Evolutionary conservation across 1,284 basidiomycete genomes (phyloP).

Genomic region (Coniferiporia weirii): DNA sequence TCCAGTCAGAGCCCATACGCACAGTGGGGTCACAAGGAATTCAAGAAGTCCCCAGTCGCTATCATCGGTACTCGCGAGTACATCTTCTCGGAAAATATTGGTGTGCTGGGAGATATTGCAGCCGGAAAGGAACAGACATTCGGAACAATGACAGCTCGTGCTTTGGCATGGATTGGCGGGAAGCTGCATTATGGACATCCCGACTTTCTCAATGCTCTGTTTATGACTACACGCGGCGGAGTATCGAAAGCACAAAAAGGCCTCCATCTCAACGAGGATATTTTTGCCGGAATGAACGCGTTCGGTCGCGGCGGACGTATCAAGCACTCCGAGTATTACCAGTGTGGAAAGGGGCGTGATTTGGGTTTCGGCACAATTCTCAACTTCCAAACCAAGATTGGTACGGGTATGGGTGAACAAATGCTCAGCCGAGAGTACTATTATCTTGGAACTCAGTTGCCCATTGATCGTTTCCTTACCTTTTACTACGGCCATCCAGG

Average conservation of each 20-base stretch:
- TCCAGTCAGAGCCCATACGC: constrained; percentile 95
- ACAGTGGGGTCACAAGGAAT: constrained; percentile 89
- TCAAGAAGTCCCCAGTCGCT: constrained; percentile 87
- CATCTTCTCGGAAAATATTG: constrained; percentile 99
- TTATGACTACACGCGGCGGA: constrained; percentile 98
- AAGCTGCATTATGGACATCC: constrained; percentile 99
- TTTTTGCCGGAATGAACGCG: constrained; percentile 99
- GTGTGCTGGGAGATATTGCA: constrained; percentile 97
- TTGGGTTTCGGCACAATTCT: constrained; percentile 98
- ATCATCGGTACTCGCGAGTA: constrained; percentile 99
- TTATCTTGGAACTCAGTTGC: constrained; percentile 96
- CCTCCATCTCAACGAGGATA: constrained; percentile 98
- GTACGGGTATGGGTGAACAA: constrained; percentile 99
- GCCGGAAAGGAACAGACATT: constrained; percentile 99
- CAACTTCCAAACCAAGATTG: constrained; percentile 99
- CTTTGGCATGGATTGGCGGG: constrained; percentile 95
- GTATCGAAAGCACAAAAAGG: constrained; percentile 99
- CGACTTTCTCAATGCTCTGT: constrained; percentile 97
- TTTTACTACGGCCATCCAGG: constrained; percentile 99
- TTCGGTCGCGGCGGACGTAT: constrained; percentile 98
- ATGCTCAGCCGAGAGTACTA: constrained; percentile 99
- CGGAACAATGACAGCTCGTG: constrained; percentile 96
- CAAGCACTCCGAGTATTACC: constrained; percentile 99
- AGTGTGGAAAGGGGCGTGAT: constrained; percentile 98
- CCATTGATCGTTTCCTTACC: constrained; percentile 97